Conservation (phyloP, 2,329 filamentous ascomycete genomes). For the Penicillium sp. region DNA sequence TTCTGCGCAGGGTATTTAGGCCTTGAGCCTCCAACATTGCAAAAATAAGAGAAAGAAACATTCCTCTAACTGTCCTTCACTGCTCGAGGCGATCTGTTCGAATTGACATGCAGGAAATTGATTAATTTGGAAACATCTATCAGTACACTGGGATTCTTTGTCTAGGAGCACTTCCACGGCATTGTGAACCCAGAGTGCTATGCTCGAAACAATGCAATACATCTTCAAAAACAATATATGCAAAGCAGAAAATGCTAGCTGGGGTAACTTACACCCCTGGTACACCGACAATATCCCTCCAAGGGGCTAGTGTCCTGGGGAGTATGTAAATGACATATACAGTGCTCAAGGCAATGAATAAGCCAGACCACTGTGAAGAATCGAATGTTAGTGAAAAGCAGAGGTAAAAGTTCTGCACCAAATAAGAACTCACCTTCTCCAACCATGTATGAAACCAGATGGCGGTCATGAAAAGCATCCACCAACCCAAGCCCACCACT, state of each 20-base stretch:
- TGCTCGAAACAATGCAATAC: not conserved
- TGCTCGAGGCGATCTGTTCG: too few relatives aligned
- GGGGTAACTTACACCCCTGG: slow-evolving; percentile 34
- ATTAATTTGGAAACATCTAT: not conserved
- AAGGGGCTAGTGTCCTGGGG: slow-evolving; percentile 45
- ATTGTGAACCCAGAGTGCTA: not conserved
- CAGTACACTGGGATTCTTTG: not conserved
- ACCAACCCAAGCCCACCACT: slow-evolving; percentile 73
- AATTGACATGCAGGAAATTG: not conserved
- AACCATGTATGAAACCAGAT: slow-evolving; percentile 99
- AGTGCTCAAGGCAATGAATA: slow-evolving; percentile 50
- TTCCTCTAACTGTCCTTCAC: not conserved
- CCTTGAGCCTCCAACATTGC: slow-evolving; percentile 23
- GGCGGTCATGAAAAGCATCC: slow-evolving; percentile 98
- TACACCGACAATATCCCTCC: slow-evolving; percentile 50
- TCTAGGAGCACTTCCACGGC: not conserved
- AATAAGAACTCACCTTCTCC: slow-evolving; percentile 70
- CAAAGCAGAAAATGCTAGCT: not conserved
- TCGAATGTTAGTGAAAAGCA: slow-evolving; percentile 6
- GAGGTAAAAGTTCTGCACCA: not conserved
- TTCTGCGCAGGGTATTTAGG: slow-evolving; percentile 40
- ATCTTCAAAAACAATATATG: slow-evolving; percentile 8
- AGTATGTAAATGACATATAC: slow-evolving; percentile 55
- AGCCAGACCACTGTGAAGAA: slow-evolving; percentile 48
- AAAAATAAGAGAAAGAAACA: not conserved